A percentile compares a stretch with the other conserved stretches of the same genome.
phyloP scores from a whole-genome alignment of 331 rosid species.

The Pyracantha coccinea region DNA sequence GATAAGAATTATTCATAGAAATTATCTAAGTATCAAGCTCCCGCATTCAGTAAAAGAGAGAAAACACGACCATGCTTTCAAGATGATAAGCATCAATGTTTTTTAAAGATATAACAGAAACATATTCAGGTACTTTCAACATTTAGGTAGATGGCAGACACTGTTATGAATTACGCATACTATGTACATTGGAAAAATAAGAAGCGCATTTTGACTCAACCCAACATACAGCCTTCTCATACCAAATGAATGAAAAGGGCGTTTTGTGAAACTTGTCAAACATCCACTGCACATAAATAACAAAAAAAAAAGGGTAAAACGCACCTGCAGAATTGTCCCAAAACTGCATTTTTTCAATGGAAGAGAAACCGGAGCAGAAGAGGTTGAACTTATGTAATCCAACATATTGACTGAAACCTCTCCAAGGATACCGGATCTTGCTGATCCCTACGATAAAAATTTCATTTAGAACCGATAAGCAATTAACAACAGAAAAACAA shows the following conservation, averaged over 20 bases:
- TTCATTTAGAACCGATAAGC: neutral
- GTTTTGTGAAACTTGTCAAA: neutral
- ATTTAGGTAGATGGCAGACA: neutral
- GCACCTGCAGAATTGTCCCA: constrained; percentile 70
- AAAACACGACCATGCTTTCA: neutral
- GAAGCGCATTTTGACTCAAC: neutral
- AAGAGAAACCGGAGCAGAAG: constrained; percentile 60
- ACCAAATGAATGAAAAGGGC: neutral
- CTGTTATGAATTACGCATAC: neutral
- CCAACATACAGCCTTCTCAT: neutral
- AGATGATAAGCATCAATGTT: neutral
- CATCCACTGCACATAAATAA: neutral
- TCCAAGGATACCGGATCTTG: constrained; percentile 77
- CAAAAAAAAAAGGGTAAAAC: neutral
- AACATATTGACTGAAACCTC: constrained; percentile 63
- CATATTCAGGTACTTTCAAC: neutral
- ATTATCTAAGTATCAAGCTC: neutral
- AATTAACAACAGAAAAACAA: neutral
- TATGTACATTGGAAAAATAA: too few relatives aligned
- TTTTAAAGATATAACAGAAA: neutral
- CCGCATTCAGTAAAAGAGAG: neutral
- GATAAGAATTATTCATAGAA: neutral
- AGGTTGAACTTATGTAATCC: constrained; percentile 45
- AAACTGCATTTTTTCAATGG: constrained; percentile 62
- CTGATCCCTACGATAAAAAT: constrained; percentile 58